Evolutionary conservation across 2,329 filamentous ascomycete genomes (phyloP).

Genomic region (Colletotrichum sojae): DNA sequence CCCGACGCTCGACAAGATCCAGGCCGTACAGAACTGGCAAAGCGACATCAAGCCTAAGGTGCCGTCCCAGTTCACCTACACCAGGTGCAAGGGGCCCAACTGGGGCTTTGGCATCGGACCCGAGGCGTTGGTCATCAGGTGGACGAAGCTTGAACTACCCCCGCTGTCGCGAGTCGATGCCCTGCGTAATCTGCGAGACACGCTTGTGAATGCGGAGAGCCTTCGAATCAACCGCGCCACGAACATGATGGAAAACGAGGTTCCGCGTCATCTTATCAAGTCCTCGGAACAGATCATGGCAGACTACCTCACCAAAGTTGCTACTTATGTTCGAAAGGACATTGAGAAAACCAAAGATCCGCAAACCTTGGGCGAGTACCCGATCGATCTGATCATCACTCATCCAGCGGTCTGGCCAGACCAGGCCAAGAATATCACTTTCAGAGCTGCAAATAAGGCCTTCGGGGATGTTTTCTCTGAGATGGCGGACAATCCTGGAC

Average conservation of each 20-base stretch:
- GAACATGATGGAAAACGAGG: background rate
- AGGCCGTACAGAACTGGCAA: slow-evolving; percentile 16
- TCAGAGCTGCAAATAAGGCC: slow-evolving; percentile 34
- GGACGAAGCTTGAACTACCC: slow-evolving; percentile 29
- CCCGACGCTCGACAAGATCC: background rate
- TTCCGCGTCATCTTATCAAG: slow-evolving; percentile 19
- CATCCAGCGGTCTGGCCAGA: slow-evolving; percentile 40
- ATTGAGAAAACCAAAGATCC: background rate
- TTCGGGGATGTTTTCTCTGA: slow-evolving; percentile 27
- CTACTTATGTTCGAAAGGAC: slow-evolving; percentile 9
- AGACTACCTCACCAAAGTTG: slow-evolving; percentile 27
- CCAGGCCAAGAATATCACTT: slow-evolving; percentile 41
- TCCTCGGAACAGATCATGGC: slow-evolving; percentile 15
- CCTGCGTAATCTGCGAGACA: background rate
- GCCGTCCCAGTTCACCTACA: slow-evolving; percentile 26
- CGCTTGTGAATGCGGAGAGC: background rate
- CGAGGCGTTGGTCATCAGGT: slow-evolving; percentile 16
- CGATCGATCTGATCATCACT: slow-evolving; percentile 29
- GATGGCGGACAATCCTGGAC: slow-evolving; percentile 1
- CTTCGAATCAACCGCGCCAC: background rate
- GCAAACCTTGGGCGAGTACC: background rate
- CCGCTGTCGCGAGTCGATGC: slow-evolving; percentile 1
- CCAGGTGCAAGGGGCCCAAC: background rate
- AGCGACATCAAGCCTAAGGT: slow-evolving; percentile 13
- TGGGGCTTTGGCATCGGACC: slow-evolving; percentile 21